Conservation (phyloP, 805 yeast genomes). For the Metschnikowia cubensis region DNA sequence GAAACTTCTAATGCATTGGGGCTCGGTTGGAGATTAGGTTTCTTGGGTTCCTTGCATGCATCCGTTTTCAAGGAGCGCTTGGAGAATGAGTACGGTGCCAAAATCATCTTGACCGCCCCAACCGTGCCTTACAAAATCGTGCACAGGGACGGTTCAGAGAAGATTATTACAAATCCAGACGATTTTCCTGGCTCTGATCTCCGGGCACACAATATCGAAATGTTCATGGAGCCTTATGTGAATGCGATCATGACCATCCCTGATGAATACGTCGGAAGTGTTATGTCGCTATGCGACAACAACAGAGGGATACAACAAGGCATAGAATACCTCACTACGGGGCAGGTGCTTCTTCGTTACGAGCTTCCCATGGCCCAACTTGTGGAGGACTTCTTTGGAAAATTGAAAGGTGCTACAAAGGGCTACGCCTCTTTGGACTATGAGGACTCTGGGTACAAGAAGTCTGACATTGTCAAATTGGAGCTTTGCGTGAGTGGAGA, state of each 20-base stretch:
- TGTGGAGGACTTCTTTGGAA: constrained; percentile 95
- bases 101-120: constrained; percentile 88
- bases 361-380: constrained; percentile 81
- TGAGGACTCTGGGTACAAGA: constrained; percentile 85
- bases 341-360: constrained; percentile 78
- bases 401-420: constrained; percentile 79
- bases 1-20: constrained; percentile 94
- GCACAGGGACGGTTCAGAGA: constrained; percentile 60
- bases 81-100: constrained; percentile 91
- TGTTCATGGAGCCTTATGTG: constrained; percentile 78
- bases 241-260: constrained; percentile 90
- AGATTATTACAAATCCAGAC: constrained; percentile 81
- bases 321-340: constrained; percentile 68
- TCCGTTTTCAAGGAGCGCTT: constrained; percentile 89
- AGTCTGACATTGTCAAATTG: constrained; percentile 78
- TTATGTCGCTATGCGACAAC: constrained; percentile 79
- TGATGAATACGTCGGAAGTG: constrained; percentile 80
- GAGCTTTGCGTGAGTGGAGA: constrained; percentile 86
- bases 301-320: constrained; percentile 83
- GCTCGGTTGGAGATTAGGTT: constrained; percentile 97
- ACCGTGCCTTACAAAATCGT: constrained; percentile 87
- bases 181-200: constrained; percentile 71
- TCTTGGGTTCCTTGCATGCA: constrained; percentile 91
- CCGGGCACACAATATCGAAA: constrained; percentile 45
- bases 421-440: constrained; percentile 95